Evolutionary conservation across 1,139 yeast species (phyloP).

Genomic region (Protomyces lactucae-debilis): DNA sequence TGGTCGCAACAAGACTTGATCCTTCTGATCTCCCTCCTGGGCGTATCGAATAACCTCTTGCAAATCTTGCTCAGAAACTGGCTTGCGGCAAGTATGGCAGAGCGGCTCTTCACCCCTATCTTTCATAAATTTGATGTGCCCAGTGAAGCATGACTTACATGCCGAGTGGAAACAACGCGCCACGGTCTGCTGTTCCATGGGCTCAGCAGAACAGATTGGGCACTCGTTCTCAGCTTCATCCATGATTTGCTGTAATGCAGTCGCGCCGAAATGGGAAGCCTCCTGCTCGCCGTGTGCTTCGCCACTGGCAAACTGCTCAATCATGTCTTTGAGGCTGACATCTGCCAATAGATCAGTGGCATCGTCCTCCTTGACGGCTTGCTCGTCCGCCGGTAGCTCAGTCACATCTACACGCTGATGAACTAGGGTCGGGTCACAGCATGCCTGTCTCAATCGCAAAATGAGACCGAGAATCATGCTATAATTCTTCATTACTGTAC

Average conservation of each 20-base stretch:
- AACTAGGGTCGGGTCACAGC: conserved; percentile 64
- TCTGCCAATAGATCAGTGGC: conserved; percentile 31
- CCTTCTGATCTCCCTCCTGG: conserved; percentile 28
- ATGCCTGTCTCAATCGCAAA: conserved; percentile 74
- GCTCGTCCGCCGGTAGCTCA: conserved; percentile 25
- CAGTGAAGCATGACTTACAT: conserved; percentile 68
- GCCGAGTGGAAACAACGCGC: conserved; percentile 80
- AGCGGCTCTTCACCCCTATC: conserved; percentile 38
- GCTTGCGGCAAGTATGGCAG: conserved; percentile 43
- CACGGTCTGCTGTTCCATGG: conserved; percentile 55
- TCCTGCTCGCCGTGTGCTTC: conserved; percentile 31
- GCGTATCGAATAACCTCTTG: conserved; percentile 36
- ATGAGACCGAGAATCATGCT: conserved; percentile 80
- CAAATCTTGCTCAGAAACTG: conserved; percentile 36
- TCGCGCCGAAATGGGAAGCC: conserved; percentile 39
- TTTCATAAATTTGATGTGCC: conserved; percentile 52
- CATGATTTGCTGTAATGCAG: conserved; percentile 40
- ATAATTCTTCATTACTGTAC: conserved; percentile 68
- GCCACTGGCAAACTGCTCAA: conserved; percentile 33
- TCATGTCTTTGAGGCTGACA: conserved; percentile 34
- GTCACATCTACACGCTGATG: conserved; percentile 33
- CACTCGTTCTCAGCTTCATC: conserved; percentile 62
- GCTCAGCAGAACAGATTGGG: conserved; percentile 71
- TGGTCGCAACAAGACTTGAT: conserved; percentile 35
- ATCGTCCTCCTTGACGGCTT: conserved; percentile 9